Evolutionary conservation across 83 land plant genomes (phyloP), one percentile per base, ranked within the genome.

Genomic region (Picea abies): DNA sequence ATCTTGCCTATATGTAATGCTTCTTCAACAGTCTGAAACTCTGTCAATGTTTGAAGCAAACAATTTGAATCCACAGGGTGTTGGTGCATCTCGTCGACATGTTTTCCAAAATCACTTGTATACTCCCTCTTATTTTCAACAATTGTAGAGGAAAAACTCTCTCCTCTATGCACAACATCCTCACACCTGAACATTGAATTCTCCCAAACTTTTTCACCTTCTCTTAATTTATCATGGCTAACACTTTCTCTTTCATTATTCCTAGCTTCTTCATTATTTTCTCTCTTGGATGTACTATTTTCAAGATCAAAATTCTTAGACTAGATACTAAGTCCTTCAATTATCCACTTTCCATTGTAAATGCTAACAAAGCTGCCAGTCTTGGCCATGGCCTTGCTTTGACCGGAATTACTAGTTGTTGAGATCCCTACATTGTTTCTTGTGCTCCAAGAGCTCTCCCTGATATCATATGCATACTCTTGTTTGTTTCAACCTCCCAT

Each of bases 1-100:
- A 25, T 72, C 22, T 39, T 72, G 44, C 76, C 76, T 75, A 49
- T 14, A 4, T 75, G 58, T 75, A 75, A 26, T 25, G 35, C 78
- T 60, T 76, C 78, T 76, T 76, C 61, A 4, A 16, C 78, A 23
- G 32, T 76, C 61, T 25, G 25, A 76, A 76, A 61, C n/a, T 76
- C 60, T 9, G 60, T 49, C 78, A 52, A 12, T 1, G 60, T 61
- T 52, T 76, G 61, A 76, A 76, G 32, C 61, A 76, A 76, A 76
- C 78, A 76, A 76, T 52, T 35, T 76, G 78, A 76, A 49, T 49
- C 60, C 35, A 14, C 32, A 1, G 29, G 60, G 25, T 76, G 78
- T 12, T 22, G 60, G 56, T 76, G 29, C 26, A 2, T 49, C 25
- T 19, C 2, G 0, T 76, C 25, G 25, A 12, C 78, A 23, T 76